A percentile compares a stretch with the other conserved stretches of the same genome.
Conservation (phyloP, 495 filamentous ascomycete genomes). For the Hypoxylon perforatum region DNA sequence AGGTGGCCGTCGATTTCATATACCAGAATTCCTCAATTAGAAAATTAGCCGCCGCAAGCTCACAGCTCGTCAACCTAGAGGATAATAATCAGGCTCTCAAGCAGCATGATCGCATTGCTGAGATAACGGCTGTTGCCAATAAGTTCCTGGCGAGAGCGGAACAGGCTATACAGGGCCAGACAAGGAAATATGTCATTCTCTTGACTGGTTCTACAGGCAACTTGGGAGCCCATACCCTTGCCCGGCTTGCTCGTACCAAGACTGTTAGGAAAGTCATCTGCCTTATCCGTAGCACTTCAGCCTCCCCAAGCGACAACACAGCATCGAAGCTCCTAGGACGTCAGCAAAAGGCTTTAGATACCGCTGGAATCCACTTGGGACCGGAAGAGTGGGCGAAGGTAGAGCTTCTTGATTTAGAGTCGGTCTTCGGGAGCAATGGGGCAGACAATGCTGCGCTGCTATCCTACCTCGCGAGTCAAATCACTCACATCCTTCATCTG, state of each 20-base stretch:
- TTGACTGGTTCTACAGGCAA: slow-evolving; percentile 50
- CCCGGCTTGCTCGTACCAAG: slow-evolving; percentile 14
- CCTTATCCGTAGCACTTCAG: slow-evolving; percentile 29
- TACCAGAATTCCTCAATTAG: slow-evolving; percentile 39
- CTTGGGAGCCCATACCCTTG: slow-evolving; percentile 46
- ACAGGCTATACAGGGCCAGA: not conserved
- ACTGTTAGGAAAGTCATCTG: slow-evolving; percentile 35
- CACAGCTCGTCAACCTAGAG: not conserved
- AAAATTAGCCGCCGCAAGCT: slow-evolving; percentile 4
- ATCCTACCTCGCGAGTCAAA: not conserved
- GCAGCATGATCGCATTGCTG: not conserved
- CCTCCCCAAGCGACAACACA: not conserved
- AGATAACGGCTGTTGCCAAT: slow-evolving; percentile 11
- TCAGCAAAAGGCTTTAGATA: slow-evolving; percentile 21
- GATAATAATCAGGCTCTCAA: not conserved
- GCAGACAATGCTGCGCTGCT: not conserved
- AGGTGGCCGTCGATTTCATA: slow-evolving; percentile 39
- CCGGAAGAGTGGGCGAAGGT: slow-evolving; percentile 31
- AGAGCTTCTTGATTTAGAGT: slow-evolving; percentile 12
- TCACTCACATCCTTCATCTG: slow-evolving; percentile 55
- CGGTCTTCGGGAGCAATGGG: not conserved
- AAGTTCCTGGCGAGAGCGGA: not conserved
- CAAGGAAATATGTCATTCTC: slow-evolving; percentile 34
- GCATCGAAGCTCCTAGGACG: not conserved
- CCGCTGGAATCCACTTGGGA: slow-evolving; percentile 16